Conservation (phyloP, 129 eudicot genomes). For the Ambrosia artemisiifolia region DNA sequence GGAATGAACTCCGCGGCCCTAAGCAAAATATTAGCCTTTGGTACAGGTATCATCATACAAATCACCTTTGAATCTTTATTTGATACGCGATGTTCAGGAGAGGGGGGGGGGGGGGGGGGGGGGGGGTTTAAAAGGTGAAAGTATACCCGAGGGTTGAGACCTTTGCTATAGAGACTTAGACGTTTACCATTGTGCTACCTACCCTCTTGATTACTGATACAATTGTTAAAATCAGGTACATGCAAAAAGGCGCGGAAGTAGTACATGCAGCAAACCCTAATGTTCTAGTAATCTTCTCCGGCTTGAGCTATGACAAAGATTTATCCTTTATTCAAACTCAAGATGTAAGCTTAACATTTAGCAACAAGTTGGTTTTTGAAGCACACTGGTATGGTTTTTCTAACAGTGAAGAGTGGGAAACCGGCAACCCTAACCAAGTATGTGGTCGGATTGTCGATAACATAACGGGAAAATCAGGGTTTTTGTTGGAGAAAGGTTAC, state of each 20-base stretch:
- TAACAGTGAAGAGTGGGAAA: constrained; percentile 55
- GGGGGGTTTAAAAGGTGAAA: too few species aligned
- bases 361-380: constrained; percentile 68
- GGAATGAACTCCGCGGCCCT: constrained; percentile 89
- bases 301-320: constrained; percentile 61
- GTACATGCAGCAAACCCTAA: constrained; percentile 76
- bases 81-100: too few species aligned
- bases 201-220: not conserved
- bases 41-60: constrained; percentile 61
- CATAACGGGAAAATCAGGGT: constrained; percentile 51
- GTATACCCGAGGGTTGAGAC: too few species aligned
- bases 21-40: constrained; percentile 64
- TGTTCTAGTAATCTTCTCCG: constrained; percentile 67
- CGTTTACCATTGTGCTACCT: too few species aligned
- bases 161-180: too few species aligned
- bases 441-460: constrained; percentile 48
- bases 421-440: constrained; percentile 68
- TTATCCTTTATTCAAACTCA: constrained; percentile 43
- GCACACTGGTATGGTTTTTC: constrained; percentile 82
- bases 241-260: constrained; percentile 86
- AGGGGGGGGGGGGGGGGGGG: too few species aligned
- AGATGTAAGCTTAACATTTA: constrained; percentile 46
- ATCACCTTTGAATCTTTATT: not conserved
- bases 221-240: constrained; percentile 49
- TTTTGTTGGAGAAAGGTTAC: constrained; percentile 69